A percentile compares a stretch with the other conserved stretches of the same genome.
phyloP scores from a whole-genome alignment of 306 rosid genomes.

The Cercis canadensis region DNA sequence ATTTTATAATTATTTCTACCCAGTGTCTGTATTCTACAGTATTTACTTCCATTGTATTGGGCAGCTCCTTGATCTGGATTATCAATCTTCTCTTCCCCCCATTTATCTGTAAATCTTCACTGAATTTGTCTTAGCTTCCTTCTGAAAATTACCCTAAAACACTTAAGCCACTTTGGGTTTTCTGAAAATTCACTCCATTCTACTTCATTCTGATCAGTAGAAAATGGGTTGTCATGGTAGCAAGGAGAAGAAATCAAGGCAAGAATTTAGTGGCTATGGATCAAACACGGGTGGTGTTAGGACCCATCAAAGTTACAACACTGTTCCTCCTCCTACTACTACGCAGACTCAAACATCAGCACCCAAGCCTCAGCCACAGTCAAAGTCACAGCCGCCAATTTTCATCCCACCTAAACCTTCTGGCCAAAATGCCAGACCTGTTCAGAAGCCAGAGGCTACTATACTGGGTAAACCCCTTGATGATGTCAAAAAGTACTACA shows the following conservation, averaged over 20 bases:
- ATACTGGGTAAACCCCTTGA: constrained; percentile 74
- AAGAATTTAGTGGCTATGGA: constrained; percentile 32
- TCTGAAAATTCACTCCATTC: not conserved
- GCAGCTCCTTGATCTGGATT: not conserved
- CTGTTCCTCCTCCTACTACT: constrained; percentile 40
- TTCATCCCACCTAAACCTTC: constrained; percentile 36
- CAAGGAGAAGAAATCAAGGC: constrained; percentile 49
- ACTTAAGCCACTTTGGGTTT: not conserved
- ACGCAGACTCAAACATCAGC: constrained; percentile 40
- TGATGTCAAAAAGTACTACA: constrained; percentile 65
- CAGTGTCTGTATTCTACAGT: not conserved
- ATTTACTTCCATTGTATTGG: not conserved
- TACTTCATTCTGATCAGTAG: not conserved
- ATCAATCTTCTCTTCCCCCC: not conserved
- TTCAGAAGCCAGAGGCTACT: constrained; percentile 48
- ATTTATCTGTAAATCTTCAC: not conserved
- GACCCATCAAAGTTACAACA: constrained; percentile 36
- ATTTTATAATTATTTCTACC: too few species aligned
- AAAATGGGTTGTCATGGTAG: constrained; percentile 77
- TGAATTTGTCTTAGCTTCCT: not conserved
- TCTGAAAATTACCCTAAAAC: not conserved
- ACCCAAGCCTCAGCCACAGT: constrained; percentile 27
- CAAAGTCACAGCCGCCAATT: constrained; percentile 25
- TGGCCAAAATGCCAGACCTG: constrained; percentile 31
- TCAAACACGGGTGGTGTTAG: constrained; percentile 28